A percentile compares a stretch with the other conserved stretches of the same genome.
Evolutionary conservation across 1,139 yeast species (phyloP).

Genomic region (Saccharomyces pastorianus): DNA sequence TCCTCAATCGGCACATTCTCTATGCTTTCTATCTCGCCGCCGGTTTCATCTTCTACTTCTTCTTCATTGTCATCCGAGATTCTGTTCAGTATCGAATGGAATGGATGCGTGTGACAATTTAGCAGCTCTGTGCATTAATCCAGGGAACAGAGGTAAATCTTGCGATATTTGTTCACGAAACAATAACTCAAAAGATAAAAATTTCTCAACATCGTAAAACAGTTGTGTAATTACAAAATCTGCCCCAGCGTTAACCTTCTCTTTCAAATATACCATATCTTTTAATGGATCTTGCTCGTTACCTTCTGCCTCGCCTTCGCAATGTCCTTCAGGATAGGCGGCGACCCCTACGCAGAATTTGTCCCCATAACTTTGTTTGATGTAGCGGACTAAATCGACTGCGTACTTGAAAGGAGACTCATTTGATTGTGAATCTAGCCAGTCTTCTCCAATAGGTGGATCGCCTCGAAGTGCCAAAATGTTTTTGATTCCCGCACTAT

Average conservation of each 20-base stretch:
- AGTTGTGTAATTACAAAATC: constrained; percentile 86
- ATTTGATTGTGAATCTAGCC: constrained; percentile 13
- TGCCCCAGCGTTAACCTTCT: constrained; percentile 89
- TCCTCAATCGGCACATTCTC: constrained; percentile 27
- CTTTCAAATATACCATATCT: constrained; percentile 69
- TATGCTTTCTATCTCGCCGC: constrained; percentile 29
- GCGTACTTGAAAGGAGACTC: constrained; percentile 59
- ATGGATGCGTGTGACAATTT: constrained; percentile 84
- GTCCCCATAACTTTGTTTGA: constrained; percentile 58
- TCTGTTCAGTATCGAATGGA: constrained; percentile 47
- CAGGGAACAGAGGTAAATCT: constrained; percentile 68
- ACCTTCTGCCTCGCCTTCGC: constrained; percentile 60
- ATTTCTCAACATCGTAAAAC: constrained; percentile 60
- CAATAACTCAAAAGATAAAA: constrained; percentile 42
- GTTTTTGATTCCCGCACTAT: constrained; percentile 67
- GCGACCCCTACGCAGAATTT: constrained; percentile 86
- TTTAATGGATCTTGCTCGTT: constrained; percentile 50
- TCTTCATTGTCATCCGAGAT: constrained; percentile 65
- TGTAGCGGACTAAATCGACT: constrained; percentile 74
- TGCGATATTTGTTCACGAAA: constrained; percentile 35
- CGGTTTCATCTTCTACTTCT: constrained; percentile 29
- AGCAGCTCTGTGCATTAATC: constrained; percentile 90
- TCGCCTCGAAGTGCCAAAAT: constrained; percentile 92
- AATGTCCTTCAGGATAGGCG: constrained; percentile 95
- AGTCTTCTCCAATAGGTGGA: constrained; percentile 69